phyloP scores from a whole-genome alignment of 192 early-diverging fungal species.

The Rhizophagus sp. region DNA sequence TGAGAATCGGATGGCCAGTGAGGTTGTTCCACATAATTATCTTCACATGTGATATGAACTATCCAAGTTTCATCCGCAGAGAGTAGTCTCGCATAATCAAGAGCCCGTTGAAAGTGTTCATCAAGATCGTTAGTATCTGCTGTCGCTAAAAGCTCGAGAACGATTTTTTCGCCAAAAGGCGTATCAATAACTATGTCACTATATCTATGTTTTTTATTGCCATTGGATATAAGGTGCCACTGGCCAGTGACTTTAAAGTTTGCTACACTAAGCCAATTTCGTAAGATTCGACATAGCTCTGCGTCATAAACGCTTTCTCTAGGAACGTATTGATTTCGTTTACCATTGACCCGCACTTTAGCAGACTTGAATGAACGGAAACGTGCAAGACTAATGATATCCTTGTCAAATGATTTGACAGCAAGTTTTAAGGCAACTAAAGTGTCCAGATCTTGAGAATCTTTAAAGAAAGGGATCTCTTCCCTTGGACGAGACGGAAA shows the following conservation, averaged over 20 bases:
- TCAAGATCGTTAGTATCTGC: not conserved
- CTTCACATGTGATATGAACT: conserved; percentile 26
- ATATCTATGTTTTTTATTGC: conserved; percentile 18
- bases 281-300: conserved; percentile 27
- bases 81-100: not conserved
- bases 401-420: conserved; percentile 22
- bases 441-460: conserved; percentile 11
- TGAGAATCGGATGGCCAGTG: not conserved
- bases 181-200: conserved; percentile 20
- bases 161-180: not conserved
- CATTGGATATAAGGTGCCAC: conserved; percentile 21
- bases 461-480: conserved; percentile 6
- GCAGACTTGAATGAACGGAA: conserved; percentile 27
- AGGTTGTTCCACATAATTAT: not conserved
- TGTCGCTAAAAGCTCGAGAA: conserved; percentile 25
- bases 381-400: not conserved
- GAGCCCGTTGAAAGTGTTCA: conserved; percentile 11
- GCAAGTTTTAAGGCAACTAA: not conserved
- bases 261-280: conserved; percentile 19
- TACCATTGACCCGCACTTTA: conserved; percentile 20
- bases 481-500: conserved; percentile 1
- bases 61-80: conserved; percentile 21
- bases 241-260: conserved; percentile 31
- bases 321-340: conserved; percentile 18
- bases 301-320: conserved; percentile 33